A percentile compares a stretch with the other conserved stretches of the same genome.
Evolutionary conservation across 148 eudicot species (phyloP).

Genomic region (Vaccinium corymbosum): DNA sequence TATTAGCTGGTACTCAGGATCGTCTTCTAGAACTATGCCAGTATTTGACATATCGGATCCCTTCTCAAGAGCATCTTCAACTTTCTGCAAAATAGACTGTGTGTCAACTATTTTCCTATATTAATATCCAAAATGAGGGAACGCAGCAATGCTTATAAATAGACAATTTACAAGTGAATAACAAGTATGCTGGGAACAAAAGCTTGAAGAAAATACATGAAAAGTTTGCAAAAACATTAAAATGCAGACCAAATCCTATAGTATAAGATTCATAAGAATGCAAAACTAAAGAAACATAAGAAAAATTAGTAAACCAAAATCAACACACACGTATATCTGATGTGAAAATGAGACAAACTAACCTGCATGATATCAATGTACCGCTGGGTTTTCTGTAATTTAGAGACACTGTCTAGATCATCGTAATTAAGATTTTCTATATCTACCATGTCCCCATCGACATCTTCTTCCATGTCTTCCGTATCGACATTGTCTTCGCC

Average conservation of each 20-base stretch:
- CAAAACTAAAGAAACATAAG: background rate
- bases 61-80: slow-evolving; percentile 67
- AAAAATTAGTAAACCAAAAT: background rate
- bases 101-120: background rate
- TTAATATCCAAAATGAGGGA: background rate
- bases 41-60: slow-evolving; percentile 56
- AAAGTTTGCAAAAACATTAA: background rate
- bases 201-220: background rate
- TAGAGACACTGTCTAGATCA: slow-evolving; percentile 88
- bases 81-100: slow-evolving; percentile 55
- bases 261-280: background rate
- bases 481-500: slow-evolving; percentile 53
- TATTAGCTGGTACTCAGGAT: slow-evolving; percentile 85
- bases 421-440: slow-evolving; percentile 80
- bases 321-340: background rate
- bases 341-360: slow-evolving; percentile 17
- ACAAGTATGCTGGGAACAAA: background rate
- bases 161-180: background rate
- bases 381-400: slow-evolving; percentile 78
- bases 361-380: slow-evolving; percentile 89
- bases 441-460: slow-evolving; percentile 80
- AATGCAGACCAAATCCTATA: background rate
- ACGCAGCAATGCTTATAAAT: background rate
- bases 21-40: slow-evolving; percentile 76
- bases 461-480: slow-evolving; percentile 79